phyloP scores from a whole-genome alignment of 805 yeast species.

The Groenewaldozyma salmanticensis region DNA sequence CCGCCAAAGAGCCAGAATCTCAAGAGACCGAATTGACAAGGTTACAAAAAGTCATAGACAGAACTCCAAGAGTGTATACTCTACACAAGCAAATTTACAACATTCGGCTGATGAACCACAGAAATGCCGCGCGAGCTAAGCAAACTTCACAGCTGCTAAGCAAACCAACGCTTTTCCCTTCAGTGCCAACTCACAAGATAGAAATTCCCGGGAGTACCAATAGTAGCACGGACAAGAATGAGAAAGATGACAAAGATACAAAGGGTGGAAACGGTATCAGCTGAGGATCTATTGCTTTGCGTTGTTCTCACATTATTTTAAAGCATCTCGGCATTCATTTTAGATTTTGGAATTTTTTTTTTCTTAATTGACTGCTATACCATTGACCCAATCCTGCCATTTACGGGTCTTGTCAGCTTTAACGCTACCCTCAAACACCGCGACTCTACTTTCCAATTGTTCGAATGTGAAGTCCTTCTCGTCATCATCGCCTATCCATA shows the following conservation, averaged over 20 bases:
- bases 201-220: not conserved
- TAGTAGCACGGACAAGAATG: not conserved
- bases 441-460: conserved; percentile 58
- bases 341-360: too few species aligned
- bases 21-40: conserved; percentile 11
- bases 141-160: conserved; percentile 23
- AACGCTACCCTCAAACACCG: conserved; percentile 60
- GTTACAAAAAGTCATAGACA: conserved; percentile 15
- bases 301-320: too few species aligned
- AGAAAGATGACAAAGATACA: not conserved
- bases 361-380: conserved; percentile 29
- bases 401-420: conserved; percentile 40
- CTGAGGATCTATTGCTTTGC: too few species aligned
- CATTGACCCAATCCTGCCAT: conserved; percentile 78
- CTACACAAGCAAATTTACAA: conserved; percentile 35
- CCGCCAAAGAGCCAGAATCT: conserved; percentile 10
- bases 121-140: conserved; percentile 22
- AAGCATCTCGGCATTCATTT: too few species aligned
- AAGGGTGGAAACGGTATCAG: too few species aligned
- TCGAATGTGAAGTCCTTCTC: conserved; percentile 46
- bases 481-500: conserved; percentile 31
- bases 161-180: conserved; percentile 27
- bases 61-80: conserved; percentile 32
- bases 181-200: conserved; percentile 27
- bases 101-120: conserved; percentile 28